Conservation (phyloP, 176 grass and related monocot genomes). For the Juncus effusus region DNA sequence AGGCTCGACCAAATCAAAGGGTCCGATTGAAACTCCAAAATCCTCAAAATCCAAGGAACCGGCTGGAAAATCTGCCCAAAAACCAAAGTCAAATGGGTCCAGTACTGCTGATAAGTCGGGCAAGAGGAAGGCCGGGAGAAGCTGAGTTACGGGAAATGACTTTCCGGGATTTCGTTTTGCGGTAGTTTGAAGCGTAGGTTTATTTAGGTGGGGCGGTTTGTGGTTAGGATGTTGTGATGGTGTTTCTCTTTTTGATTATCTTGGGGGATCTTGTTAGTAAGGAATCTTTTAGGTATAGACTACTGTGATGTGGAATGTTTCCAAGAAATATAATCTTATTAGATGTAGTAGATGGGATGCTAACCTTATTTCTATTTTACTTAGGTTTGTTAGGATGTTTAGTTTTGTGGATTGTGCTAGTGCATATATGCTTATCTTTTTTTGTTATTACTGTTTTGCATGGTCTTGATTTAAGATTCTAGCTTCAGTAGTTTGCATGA, state of each 20-base stretch:
- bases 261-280: constrained; percentile 13
- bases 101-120: constrained; percentile 10
- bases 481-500: too few species aligned
- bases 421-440: not conserved
- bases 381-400: too few species aligned
- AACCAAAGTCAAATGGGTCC: constrained; percentile 14
- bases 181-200: constrained; percentile 15
- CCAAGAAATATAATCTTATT: too few species aligned
- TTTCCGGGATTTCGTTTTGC: not conserved
- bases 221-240: not conserved
- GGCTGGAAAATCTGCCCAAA: not conserved
- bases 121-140: constrained; percentile 26
- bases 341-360: too few species aligned
- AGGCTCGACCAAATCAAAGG: too few species aligned
- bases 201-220: not conserved
- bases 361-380: too few species aligned
- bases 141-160: not conserved
- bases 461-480: not conserved
- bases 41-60: constrained; percentile 9
- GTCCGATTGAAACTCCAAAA: not conserved
- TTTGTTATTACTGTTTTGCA: not conserved
- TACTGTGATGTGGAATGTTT: constrained; percentile 4
- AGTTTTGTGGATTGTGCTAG: constrained; percentile 18
- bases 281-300: constrained; percentile 27
- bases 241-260: constrained; percentile 14